Conservation (phyloP, 2,329 filamentous ascomycete species). For the Stagonosporopsis rhizophila region DNA sequence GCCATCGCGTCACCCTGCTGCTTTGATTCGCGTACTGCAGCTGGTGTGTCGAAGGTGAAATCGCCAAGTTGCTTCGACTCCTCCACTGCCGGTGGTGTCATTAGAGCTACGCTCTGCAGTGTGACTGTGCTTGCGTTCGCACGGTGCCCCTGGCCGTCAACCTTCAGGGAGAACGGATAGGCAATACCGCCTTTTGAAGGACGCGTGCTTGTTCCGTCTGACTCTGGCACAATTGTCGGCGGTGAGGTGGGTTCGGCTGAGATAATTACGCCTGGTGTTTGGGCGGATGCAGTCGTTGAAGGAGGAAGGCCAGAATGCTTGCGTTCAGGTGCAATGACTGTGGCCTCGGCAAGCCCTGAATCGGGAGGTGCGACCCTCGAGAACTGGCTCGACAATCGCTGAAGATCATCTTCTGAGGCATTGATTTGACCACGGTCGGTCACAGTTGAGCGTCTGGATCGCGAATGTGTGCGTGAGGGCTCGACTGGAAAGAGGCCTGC, state of each 20-base stretch:
- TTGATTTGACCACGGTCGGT: constrained; percentile 44
- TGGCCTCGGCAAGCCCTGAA: constrained; percentile 39
- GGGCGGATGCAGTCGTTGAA: constrained; percentile 18
- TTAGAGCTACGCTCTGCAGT: constrained; percentile 53
- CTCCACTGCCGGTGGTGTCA: constrained; percentile 29
- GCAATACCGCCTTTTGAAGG: constrained; percentile 74
- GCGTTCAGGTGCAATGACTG: constrained; percentile 38
- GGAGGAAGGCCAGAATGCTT: constrained; percentile 32
- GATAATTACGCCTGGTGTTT: constrained; percentile 28
- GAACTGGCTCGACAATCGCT: constrained; percentile 6
- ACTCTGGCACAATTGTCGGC: constrained; percentile 54
- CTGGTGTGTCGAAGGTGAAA: constrained; percentile 25
- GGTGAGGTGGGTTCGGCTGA: constrained; percentile 36
- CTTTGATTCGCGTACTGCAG: constrained; percentile 26
- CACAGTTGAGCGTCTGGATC: constrained; percentile 40
- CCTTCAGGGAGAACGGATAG: constrained; percentile 73
- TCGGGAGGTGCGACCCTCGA: constrained; percentile 28
- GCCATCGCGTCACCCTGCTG: constrained; percentile 9
- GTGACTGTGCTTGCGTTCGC: constrained; percentile 76
- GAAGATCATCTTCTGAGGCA: constrained; percentile 29
- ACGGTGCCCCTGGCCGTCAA: constrained; percentile 52
- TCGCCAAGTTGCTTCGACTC: constrained; percentile 22
- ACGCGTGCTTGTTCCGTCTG: constrained; percentile 64
- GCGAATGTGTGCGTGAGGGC: constrained; percentile 34
- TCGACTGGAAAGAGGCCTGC: constrained; percentile 5